Percentiles rank a stretch among this genome's conserved stretches.
Conservation (phyloP, 75 land plant genomes). For the Pseudotsuga menziesii region DNA sequence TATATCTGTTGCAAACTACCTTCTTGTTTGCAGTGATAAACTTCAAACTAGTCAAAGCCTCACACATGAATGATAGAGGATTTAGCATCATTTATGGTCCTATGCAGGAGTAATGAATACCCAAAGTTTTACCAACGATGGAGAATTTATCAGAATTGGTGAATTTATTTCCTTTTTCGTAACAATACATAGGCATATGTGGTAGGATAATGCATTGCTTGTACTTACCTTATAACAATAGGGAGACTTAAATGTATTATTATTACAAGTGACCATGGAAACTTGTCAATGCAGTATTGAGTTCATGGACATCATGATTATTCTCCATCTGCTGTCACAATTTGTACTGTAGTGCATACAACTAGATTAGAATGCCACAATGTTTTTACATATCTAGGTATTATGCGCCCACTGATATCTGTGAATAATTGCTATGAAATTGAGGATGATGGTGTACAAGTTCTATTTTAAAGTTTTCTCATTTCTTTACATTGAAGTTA, state of each 20-base stretch:
- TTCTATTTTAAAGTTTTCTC: not conserved
- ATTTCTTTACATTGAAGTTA: not conserved
- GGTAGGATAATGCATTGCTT: not conserved
- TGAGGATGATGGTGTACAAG: not conserved
- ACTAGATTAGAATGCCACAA: not conserved
- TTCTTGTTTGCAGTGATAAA: not conserved
- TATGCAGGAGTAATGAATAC: not conserved
- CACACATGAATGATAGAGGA: not conserved
- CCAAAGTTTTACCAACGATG: not conserved
- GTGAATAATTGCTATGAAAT: not conserved
- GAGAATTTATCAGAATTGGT: not conserved
- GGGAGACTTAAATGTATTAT: not conserved
- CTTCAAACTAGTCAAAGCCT: not conserved
- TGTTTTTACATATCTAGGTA: not conserved
- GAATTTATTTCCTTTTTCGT: not conserved
- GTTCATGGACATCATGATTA: not conserved
- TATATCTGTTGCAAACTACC: constrained; percentile 2
- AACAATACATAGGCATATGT: not conserved
- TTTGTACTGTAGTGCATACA: not conserved
- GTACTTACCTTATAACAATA: not conserved
- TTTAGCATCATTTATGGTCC: not conserved
- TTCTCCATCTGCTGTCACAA: not conserved
- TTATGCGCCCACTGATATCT: not conserved
- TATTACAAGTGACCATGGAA: not conserved
- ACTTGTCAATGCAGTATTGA: not conserved